Base-by-base conservation (phyloP, 768 basidiomycete species). In the Mrakia frigida region DNA sequence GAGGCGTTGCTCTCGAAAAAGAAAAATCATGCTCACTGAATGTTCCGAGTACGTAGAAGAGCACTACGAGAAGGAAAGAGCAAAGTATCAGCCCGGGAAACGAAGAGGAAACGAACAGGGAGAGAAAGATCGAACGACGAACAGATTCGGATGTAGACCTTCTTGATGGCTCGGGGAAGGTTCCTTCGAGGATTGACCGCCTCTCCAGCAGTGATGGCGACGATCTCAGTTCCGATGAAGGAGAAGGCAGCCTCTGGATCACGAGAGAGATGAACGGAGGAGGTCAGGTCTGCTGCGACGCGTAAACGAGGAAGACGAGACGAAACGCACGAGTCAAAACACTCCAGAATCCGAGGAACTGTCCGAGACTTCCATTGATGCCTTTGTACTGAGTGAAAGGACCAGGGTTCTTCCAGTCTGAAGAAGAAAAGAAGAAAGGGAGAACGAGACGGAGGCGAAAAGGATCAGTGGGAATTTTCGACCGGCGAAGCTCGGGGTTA, bases 151-250 rank as follows among this genome's bases (percentile, higher is more conserved):
- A 89, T 63, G 33, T 89, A 91, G 53, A 90, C 89, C 21, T 88
- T 86, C 76, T 85, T 87, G 81, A 92, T 91, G 0, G 91, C 90
- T 79, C 86, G 86, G 6, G 90, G 90, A 28, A 90, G 83, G 81
- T 87, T 89, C 52, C 86, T 86, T 79, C 81, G 86, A 9, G 94
- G 94, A 83, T 94, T 95, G 84, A 91, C 92, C 0, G 93, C 91
- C 83, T 86, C 65, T 39, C 74, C 74, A 31, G 67, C 65, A 16
- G 73, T 65, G 52, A 41, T 39, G 7, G 84, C 86, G 59, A 96
- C 93, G 81, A 96, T 94, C 83, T 98, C 95, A 9, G 93, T 94
- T 23, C 94, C 95, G 77, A 94, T 93, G 73, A 78, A 95, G 16
- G 92, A 93, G 86, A 95, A 97, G 18, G 92, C 93, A 4, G 95